phyloP scores from a whole-genome alignment of 306 rosid species.

The Pyrus betulifolia region DNA sequence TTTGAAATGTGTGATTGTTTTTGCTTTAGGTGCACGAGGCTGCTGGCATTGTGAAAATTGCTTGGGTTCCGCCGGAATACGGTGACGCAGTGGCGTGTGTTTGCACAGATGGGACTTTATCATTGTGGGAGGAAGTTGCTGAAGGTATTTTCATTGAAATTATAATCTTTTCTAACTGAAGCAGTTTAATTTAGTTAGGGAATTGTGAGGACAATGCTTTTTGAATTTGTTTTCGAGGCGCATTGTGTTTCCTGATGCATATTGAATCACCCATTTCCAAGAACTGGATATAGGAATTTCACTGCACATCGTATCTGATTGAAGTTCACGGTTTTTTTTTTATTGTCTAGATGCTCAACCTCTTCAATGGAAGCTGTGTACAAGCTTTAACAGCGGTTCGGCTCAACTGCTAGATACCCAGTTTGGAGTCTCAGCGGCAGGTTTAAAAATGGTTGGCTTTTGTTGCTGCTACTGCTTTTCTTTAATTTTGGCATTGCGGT shows the following conservation, averaged over 20 bases:
- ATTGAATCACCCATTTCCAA: neutral
- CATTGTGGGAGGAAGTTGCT: slow-evolving; percentile 67
- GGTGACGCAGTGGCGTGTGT: slow-evolving; percentile 87
- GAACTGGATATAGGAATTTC: neutral
- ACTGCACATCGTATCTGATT: neutral
- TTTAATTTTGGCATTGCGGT: neutral
- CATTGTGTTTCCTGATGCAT: slow-evolving; percentile 1
- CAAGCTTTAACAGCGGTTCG: slow-evolving; percentile 49
- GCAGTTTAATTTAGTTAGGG: neutral
- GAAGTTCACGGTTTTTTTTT: neutral
- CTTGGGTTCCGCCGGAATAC: slow-evolving; percentile 77
- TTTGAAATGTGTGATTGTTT: neutral
- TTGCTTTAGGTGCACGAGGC: slow-evolving; percentile 43
- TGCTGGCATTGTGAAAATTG: slow-evolving; percentile 48
- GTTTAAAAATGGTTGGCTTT: slow-evolving; percentile 74
- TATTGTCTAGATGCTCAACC: slow-evolving; percentile 54
- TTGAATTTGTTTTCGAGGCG: neutral
- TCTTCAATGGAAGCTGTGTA: slow-evolving; percentile 71
- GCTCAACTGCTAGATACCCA: slow-evolving; percentile 66
- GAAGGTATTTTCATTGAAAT: slow-evolving; percentile 44
- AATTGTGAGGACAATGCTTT: neutral
- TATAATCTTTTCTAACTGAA: neutral
- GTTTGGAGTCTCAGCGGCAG: slow-evolving; percentile 54
- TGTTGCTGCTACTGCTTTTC: neutral
- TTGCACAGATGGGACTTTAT: slow-evolving; percentile 51